Base-by-base conservation (phyloP, 2,329 filamentous ascomycete genomes). In the Penicillium sp. region DNA sequence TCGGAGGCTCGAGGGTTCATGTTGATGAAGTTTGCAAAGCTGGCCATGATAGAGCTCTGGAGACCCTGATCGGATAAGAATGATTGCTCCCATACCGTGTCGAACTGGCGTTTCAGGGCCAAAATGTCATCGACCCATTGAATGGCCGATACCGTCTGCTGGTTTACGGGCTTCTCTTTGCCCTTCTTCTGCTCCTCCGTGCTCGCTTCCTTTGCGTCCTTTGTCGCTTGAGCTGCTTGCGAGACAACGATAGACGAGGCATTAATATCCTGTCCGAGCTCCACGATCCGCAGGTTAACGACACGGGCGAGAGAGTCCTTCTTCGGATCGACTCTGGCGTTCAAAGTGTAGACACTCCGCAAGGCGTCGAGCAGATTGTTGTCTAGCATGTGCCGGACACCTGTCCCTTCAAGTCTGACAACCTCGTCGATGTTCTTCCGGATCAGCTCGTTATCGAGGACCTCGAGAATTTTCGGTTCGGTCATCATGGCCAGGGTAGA, bases 111-210 rank as follows among this genome's bases (percentile, higher is more conserved):
- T 68, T 97, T 96, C 23, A 98, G 74, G 14, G 72, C 70, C 39
- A 98, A 73, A 2, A 97, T 87, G 59, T 95, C 89, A 58, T 95
- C 88, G 2, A 97, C 91, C 93, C 93, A 98, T 60, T 87, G 88
- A 58, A 97, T 86, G 0, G 93, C 93, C 1, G 89, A 86, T 0
- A 82, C 79, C 0, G 93, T 97, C 62, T 90, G 85, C 64, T 89
- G 85, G 23, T 88, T 90, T 6, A 84, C 73, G 1, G 79, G 73
- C 49, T 74, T 79, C 29, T 56, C 67, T 54, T 63, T 78, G 18
- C 76, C 51, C 61, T 47, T 77, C 64, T 58, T 67, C 20, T 69
- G 72, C 16, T 76, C 66, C 46, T 73, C 74, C 6, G 76, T 75
- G 2, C 69, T 77, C 6, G 77, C 77, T 10, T 78, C 73, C 3